Evolutionary conservation across 2,329 filamentous ascomycete genomes (phyloP), one percentile per base, ranked within the genome.

Genomic region (Aureobasidium sp.): DNA sequence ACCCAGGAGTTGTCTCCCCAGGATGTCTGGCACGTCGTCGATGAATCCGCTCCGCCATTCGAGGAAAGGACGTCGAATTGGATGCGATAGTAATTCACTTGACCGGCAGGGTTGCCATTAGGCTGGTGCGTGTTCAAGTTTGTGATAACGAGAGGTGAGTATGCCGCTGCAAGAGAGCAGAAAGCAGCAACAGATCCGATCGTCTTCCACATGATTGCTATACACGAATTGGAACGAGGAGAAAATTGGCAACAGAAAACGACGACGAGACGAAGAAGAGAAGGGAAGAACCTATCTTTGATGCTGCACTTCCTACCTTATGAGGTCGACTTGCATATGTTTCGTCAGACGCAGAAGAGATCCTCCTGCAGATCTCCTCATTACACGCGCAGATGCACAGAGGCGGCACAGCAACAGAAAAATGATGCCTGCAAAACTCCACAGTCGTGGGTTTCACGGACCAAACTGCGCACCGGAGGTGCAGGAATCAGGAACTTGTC

Each of bases 81-180:
- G 62, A 70, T 65, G 42, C 55, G 52, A 63, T 70, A 71, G 64
- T 66, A 68, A 57, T 70, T 68, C 30, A 63, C 64, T 37, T 67
- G 63, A n/a, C 68, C 68, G 34, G 39, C 59, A 10, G 65, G 59
- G 32, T 64, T 64, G 52, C 69, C 69, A 32, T 66, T 70, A 6
- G 69, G 69, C 57, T 69, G 66, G 39, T 69, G 66, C 5, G 68
- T 66, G 16, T 58, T 66, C 25, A 71, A n/a, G 7, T 49, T 37
- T 1, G 55, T 41, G 52, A 65, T 68, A 21, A 39, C 29, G 6
- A 61, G 25, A 11, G 59, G 49, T 9, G 58, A 61, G 29, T 59
- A 59, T 30, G 57, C 57, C 8, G n/a, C 16, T 30, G 45, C 45
- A 5, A 59, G 27, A 36, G 57, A 50, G 36, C 57, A 59, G 13